Evolutionary conservation across 176 grass and related monocot genomes (phyloP).

Genomic region (Carex myosuroides): DNA sequence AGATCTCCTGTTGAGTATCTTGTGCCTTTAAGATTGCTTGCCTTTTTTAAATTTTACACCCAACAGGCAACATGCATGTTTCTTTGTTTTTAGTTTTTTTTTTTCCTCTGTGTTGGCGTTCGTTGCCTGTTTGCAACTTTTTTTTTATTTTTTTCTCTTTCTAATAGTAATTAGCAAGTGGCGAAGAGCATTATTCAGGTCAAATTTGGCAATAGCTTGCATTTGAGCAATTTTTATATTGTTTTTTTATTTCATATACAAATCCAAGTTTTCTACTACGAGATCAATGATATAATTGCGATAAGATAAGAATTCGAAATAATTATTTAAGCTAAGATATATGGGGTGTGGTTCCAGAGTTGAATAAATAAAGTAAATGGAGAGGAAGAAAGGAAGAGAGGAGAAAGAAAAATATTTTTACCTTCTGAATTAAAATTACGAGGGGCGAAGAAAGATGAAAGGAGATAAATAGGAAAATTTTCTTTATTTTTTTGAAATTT

Average conservation of each 20-base stretch:
- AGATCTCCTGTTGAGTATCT: conserved; percentile 9
- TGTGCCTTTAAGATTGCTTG: conserved; percentile 3
- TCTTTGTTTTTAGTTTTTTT: background rate
- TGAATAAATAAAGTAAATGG: background rate
- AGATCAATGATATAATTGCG: background rate
- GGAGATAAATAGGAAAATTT: too few relatives aligned
- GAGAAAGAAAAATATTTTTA: background rate
- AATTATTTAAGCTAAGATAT: background rate
- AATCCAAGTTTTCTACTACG: background rate
- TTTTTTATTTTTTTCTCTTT: background rate
- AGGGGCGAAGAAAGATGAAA: too few relatives aligned
- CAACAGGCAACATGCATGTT: background rate
- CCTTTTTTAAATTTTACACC: background rate
- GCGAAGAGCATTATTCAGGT: background rate
- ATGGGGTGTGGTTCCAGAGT: too few relatives aligned
- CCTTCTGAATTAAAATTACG: too few relatives aligned
- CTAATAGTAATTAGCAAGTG: background rate
- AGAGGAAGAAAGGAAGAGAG: background rate
- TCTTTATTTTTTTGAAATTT: too few relatives aligned
- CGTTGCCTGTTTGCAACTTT: background rate
- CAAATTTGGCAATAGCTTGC: conserved; percentile 3
- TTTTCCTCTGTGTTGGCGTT: background rate
- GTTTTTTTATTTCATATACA: conserved; percentile 7
- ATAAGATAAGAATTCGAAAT: background rate
- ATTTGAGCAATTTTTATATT: background rate